phyloP scores from a whole-genome alignment of 768 basidiomycete species.

The Pulveroboletus sp. region DNA sequence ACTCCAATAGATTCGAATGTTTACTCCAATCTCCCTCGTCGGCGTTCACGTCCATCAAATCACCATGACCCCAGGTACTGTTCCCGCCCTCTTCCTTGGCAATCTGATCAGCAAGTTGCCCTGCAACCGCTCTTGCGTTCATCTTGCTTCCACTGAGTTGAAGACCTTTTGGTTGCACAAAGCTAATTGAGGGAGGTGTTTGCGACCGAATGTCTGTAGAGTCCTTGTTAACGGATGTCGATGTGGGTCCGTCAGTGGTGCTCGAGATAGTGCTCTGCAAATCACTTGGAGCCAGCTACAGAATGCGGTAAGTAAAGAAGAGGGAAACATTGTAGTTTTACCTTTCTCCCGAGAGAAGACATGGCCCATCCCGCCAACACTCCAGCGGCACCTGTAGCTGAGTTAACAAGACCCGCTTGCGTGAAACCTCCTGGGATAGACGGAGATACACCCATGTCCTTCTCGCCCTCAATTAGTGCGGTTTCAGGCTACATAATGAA shows the following conservation, averaged over 20 bases:
- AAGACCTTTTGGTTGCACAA: slow-evolving; percentile 53
- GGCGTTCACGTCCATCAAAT: slow-evolving; percentile 90
- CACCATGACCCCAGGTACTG: slow-evolving; percentile 68
- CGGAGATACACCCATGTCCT: slow-evolving; percentile 23
- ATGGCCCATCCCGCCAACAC: slow-evolving; percentile 96
- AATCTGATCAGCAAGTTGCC: slow-evolving; percentile 56
- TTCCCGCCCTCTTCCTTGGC: slow-evolving; percentile 35
- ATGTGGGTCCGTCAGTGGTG: slow-evolving; percentile 37
- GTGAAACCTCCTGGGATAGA: slow-evolving; percentile 29
- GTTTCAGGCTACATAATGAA: slow-evolving; percentile 50
- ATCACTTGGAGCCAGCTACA: slow-evolving; percentile 66
- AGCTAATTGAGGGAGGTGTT: slow-evolving; percentile 7
- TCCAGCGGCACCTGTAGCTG: slow-evolving; percentile 87
- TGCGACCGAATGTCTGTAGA: not conserved
- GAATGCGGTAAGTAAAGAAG: not conserved
- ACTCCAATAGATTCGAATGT: slow-evolving; percentile 24
- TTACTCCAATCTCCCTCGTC: slow-evolving; percentile 94
- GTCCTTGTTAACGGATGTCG: slow-evolving; percentile 33
- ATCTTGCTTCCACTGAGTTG: slow-evolving; percentile 61
- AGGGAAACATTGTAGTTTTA: slow-evolving; percentile 21
- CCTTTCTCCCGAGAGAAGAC: slow-evolving; percentile 81
- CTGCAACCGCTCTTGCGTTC: slow-evolving; percentile 40
- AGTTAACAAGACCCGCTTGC: slow-evolving; percentile 56
- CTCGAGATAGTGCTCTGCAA: slow-evolving; percentile 60
- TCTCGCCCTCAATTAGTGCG: slow-evolving; percentile 36